A percentile compares a stretch with the other conserved stretches of the same genome.
phyloP scores from a whole-genome alignment of 2,329 filamentous ascomycete genomes.

The Phoma sp. region DNA sequence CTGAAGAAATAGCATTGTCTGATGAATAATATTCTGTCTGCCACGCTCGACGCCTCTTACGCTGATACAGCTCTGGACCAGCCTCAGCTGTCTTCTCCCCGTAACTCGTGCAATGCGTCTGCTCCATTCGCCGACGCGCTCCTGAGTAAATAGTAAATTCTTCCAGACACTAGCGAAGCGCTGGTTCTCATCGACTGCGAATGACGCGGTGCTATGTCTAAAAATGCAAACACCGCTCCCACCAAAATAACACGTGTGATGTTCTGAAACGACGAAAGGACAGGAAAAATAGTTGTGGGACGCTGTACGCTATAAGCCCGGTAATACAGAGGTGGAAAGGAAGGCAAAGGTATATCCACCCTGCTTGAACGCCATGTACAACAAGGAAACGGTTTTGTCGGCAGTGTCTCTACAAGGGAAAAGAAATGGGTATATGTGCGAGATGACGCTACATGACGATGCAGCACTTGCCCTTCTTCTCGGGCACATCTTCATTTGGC shows the following conservation, averaged over 20 bases:
- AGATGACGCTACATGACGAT: constrained; percentile 69
- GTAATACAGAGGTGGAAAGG: constrained; percentile 20
- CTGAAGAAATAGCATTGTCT: neutral
- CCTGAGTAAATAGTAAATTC: neutral
- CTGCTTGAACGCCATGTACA: constrained; percentile 32
- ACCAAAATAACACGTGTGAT: neutral
- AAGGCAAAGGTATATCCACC: constrained; percentile 20
- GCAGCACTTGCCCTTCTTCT: constrained; percentile 72
- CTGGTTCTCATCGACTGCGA: constrained; percentile 11
- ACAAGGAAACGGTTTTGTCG: constrained; percentile 34
- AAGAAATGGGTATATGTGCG: constrained; percentile 38
- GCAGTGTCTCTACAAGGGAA: constrained; percentile 24
- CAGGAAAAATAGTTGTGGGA: constrained; percentile 26
- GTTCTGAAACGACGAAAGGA: constrained; percentile 10
- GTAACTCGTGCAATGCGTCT: neutral
- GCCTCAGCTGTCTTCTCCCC: constrained; percentile 9
- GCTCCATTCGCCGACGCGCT: constrained; percentile 7
- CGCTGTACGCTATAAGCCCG: constrained; percentile 45
- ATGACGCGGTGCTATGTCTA: constrained; percentile 14
- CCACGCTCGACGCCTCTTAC: neutral
- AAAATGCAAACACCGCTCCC: constrained; percentile 7
- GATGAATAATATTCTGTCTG: neutral
- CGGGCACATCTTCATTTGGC: constrained; percentile 61
- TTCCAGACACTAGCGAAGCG: constrained; percentile 2
- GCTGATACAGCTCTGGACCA: constrained; percentile 10